Percentiles rank a stretch among this genome's conserved stretches.
Evolutionary conservation across 768 basidiomycete genomes (phyloP).

Genomic region (Xerocomus potaroensis): DNA sequence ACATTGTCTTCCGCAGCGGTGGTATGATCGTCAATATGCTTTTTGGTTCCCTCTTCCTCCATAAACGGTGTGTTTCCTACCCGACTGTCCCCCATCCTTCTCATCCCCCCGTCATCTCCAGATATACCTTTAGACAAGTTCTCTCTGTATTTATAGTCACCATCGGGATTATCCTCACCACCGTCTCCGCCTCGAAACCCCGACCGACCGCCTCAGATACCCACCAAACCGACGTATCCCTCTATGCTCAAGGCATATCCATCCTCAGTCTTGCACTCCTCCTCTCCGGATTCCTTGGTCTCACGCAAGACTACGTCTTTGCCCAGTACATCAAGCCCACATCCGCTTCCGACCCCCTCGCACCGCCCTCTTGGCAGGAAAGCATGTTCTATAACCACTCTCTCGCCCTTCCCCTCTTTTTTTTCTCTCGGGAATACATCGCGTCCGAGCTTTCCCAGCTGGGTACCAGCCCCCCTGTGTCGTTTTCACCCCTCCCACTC

Average conservation of each 20-base stretch:
- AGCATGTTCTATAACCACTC: slow-evolving; percentile 90
- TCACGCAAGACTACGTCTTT: slow-evolving; percentile 82
- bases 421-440: slow-evolving; percentile 54
- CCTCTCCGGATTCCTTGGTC: slow-evolving; percentile 75
- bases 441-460: slow-evolving; percentile 16
- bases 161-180: slow-evolving; percentile 72
- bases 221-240: slow-evolving; percentile 7
- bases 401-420: slow-evolving; percentile 74
- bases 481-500: slow-evolving; percentile 10
- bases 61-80: slow-evolving; percentile 49
- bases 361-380: slow-evolving; percentile 69
- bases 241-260: slow-evolving; percentile 66
- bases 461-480: slow-evolving; percentile 10
- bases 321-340: slow-evolving; percentile 35
- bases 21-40: slow-evolving; percentile 82
- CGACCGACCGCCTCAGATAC: slow-evolving; percentile 9
- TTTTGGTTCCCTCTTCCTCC: slow-evolving; percentile 64
- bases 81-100: slow-evolving; percentile 5
- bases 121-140: slow-evolving; percentile 63
- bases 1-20: slow-evolving; percentile 91
- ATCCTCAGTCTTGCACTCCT: slow-evolving; percentile 76
- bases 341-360: slow-evolving; percentile 15
- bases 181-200: slow-evolving; percentile 63
- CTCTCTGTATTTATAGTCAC: slow-evolving; percentile 79
- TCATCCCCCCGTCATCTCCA: slow-evolving; percentile 25